Evolutionary conservation across 345 rosid genomes (phyloP).

Genomic region (Psidium friedrichsthalianum): DNA sequence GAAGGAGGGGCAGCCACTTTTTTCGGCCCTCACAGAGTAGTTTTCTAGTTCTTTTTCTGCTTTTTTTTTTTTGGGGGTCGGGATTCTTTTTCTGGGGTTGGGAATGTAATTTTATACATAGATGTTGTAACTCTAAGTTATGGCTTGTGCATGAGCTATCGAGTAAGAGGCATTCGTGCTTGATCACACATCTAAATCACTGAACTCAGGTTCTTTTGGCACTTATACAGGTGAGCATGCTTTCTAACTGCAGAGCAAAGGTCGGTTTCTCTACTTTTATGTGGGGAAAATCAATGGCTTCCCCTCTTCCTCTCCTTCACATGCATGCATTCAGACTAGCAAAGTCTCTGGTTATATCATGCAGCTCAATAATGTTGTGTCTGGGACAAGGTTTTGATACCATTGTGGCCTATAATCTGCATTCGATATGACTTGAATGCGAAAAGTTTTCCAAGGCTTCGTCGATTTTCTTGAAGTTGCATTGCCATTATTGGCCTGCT

Average conservation of each 20-base stretch:
- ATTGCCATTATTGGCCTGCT: too few species aligned
- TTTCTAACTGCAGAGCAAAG: neutral
- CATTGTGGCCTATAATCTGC: neutral
- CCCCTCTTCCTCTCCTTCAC: neutral
- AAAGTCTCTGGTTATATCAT: neutral
- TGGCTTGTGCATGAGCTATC: neutral
- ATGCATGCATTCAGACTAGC: neutral
- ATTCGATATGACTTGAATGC: neutral
- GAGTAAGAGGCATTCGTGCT: neutral
- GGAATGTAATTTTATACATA: neutral
- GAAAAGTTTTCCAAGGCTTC: too few species aligned
- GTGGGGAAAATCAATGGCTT: neutral
- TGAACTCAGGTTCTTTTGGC: neutral
- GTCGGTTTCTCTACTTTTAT: neutral
- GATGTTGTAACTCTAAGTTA: neutral
- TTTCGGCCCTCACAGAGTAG: neutral
- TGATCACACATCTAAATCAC: neutral
- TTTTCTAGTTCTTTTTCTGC: neutral
- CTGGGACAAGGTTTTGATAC: neutral
- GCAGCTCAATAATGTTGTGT: neutral
- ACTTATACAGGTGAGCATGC: neutral
- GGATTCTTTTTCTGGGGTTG: neutral
- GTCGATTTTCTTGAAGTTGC: too few species aligned
- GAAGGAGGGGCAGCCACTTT: neutral
- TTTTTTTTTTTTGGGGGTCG: neutral